Conservation (phyloP, 2,329 filamentous ascomycete genomes). For the Byssoonygena ceratinophila region DNA sequence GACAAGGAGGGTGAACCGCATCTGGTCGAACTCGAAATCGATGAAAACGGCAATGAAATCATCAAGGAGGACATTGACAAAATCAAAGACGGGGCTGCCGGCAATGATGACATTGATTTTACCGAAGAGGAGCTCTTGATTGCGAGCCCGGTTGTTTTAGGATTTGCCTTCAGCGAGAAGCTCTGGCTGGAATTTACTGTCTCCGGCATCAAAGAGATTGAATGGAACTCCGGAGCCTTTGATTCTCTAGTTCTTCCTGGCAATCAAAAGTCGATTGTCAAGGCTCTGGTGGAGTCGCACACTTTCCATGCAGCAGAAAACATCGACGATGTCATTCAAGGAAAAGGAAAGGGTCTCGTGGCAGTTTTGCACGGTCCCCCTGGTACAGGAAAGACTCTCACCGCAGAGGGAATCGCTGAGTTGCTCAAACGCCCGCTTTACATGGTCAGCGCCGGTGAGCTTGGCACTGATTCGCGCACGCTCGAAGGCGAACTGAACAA, state of each 20-base stretch:
- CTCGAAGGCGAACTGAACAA: constrained; percentile 70
- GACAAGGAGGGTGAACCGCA: constrained; percentile 44
- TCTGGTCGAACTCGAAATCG: constrained; percentile 46
- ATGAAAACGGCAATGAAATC: constrained; percentile 47
- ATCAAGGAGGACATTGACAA: constrained; percentile 49
- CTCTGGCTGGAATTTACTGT: constrained; percentile 82
- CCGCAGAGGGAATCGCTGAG: constrained; percentile 76
- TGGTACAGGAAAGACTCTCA: constrained; percentile 80
- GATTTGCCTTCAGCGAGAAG: constrained; percentile 80
- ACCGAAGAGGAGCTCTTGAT: constrained; percentile 76
- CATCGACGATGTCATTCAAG: constrained; percentile 71
- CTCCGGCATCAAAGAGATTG: constrained; percentile 65
- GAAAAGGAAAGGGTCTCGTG: constrained; percentile 78
- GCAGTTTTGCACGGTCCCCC: constrained; percentile 73
- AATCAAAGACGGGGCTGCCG: constrained; percentile 33
- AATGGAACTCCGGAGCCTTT: constrained; percentile 76
- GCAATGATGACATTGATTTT: constrained; percentile 45
- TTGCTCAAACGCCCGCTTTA: constrained; percentile 72
- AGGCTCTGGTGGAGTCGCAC: constrained; percentile 72
- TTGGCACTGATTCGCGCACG: constrained; percentile 63
- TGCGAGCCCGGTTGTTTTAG: constrained; percentile 71
- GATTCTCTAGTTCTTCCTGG: constrained; percentile 63
- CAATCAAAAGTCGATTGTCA: constrained; percentile 58
- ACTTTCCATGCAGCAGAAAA: constrained; percentile 71
- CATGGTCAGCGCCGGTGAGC: constrained; percentile 69